phyloP scores from a whole-genome alignment of 805 yeast genomes.

The Yarrowia keelungensis region DNA sequence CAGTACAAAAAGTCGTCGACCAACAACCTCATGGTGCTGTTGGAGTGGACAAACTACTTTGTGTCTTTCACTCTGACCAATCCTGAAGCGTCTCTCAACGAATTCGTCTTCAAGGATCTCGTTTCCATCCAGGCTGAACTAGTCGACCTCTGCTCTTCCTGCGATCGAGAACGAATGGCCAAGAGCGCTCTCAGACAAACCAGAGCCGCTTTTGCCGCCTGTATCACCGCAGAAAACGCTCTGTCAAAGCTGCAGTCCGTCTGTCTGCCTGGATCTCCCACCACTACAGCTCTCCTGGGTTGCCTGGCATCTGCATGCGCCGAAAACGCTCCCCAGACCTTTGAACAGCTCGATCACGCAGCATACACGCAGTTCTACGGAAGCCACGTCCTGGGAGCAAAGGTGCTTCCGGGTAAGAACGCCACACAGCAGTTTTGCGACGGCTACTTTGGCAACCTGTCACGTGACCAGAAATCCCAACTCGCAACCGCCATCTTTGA shows the following conservation, averaged over 20 bases:
- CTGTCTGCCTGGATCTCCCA: not conserved
- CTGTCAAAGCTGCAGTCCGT: not conserved
- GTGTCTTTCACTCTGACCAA: not conserved
- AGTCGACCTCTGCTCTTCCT: conserved; percentile 17
- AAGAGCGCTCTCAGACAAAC: conserved; percentile 27
- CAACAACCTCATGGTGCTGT: conserved; percentile 24
- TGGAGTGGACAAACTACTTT: conserved; percentile 20
- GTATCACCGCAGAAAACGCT: not conserved
- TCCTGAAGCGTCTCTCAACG: not conserved
- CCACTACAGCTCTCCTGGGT: conserved; percentile 7
- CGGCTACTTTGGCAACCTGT: conserved; percentile 15
- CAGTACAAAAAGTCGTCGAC: conserved; percentile 14
- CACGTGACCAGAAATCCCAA: not conserved
- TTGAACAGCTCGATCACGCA: not conserved
- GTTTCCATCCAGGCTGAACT: conserved; percentile 20
- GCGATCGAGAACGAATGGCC: conserved; percentile 10
- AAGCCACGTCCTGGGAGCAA: conserved; percentile 3
- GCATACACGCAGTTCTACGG: not conserved
- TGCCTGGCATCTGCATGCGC: conserved; percentile 28
- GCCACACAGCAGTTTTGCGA: conserved; percentile 3
- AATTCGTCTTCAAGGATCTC: conserved; percentile 20
- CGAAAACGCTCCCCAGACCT: conserved; percentile 27
- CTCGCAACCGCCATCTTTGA: not conserved
- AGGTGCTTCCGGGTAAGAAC: not conserved
- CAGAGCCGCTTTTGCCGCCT: conserved; percentile 15